Evolutionary conservation across 768 basidiomycete genomes (phyloP).

Genomic region (Stropharia rugosoannulata): DNA sequence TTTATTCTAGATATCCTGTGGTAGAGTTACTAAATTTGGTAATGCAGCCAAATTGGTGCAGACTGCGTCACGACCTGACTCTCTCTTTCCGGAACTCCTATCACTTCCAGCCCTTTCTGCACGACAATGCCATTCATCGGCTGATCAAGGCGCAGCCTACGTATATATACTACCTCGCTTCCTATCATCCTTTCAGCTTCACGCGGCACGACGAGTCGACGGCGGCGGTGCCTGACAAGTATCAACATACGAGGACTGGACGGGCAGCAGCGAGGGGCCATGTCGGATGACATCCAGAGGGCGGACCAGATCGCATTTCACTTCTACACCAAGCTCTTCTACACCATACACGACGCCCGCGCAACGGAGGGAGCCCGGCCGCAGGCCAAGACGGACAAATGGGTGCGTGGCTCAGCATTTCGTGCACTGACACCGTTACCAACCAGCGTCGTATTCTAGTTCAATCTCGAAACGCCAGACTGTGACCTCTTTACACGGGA

Average conservation of each 20-base stretch:
- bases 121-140: background rate
- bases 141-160: background rate
- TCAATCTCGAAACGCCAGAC: constrained; percentile 81
- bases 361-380: constrained; percentile 48
- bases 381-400: constrained; percentile 69
- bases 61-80: background rate
- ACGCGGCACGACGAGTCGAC: background rate
- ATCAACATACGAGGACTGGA: too few relatives aligned
- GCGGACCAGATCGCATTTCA: constrained; percentile 86
- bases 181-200: background rate
- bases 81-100: background rate
- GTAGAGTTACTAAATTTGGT: too few relatives aligned
- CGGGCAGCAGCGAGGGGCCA: constrained; percentile 14
- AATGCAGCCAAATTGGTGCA: too few relatives aligned
- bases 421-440: background rate
- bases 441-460: constrained; percentile 37
- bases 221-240: too few relatives aligned
- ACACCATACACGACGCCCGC: constrained; percentile 72
- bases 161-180: background rate
- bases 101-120: background rate
- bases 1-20: too few relatives aligned
- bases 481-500: constrained; percentile 65
- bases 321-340: constrained; percentile 80
- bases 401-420: constrained; percentile 52
- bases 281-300: constrained; percentile 51